phyloP scores from a whole-genome alignment of 345 rosid species.

The Populus ilicifolia region DNA sequence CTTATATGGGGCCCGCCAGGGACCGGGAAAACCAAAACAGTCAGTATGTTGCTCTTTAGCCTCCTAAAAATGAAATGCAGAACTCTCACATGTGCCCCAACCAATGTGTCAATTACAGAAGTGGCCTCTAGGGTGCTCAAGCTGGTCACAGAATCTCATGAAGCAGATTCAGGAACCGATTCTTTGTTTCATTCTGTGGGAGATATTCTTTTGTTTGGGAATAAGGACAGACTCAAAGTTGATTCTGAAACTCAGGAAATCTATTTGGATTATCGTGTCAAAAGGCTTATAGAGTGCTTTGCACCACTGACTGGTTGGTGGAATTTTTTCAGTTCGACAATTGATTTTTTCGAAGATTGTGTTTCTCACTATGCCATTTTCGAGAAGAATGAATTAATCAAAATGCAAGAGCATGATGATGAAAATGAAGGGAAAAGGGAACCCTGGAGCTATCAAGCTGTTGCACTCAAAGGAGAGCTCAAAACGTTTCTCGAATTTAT shows the following conservation, averaged over 20 bases:
- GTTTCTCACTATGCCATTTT: constrained; percentile 20
- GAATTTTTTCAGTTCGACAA: constrained; percentile 20
- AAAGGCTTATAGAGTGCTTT: constrained; percentile 29
- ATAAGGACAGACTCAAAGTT: constrained; percentile 33
- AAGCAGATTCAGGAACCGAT: neutral
- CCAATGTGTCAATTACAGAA: constrained; percentile 48
- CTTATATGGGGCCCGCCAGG: constrained; percentile 60
- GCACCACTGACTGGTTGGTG: constrained; percentile 24
- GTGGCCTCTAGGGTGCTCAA: constrained; percentile 41
- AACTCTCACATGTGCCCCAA: constrained; percentile 43
- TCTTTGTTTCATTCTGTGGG: constrained; percentile 16
- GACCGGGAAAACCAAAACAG: constrained; percentile 52
- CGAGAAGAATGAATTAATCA: constrained; percentile 20
- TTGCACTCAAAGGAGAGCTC: neutral
- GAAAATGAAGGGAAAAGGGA: constrained; percentile 10
- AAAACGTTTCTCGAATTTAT: constrained; percentile 30
- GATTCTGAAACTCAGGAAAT: constrained; percentile 29
- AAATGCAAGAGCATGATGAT: neutral
- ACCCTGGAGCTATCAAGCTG: neutral
- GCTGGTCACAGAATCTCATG: constrained; percentile 26
- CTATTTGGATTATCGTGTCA: constrained; percentile 40
- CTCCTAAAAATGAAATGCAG: constrained; percentile 36
- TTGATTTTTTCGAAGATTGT: constrained; percentile 27
- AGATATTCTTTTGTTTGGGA: constrained; percentile 43
- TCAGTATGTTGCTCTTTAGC: constrained; percentile 25